Evolutionary conservation across 495 filamentous ascomycete genomes (phyloP).

Genomic region (Aspergillus carlsbadensis): DNA sequence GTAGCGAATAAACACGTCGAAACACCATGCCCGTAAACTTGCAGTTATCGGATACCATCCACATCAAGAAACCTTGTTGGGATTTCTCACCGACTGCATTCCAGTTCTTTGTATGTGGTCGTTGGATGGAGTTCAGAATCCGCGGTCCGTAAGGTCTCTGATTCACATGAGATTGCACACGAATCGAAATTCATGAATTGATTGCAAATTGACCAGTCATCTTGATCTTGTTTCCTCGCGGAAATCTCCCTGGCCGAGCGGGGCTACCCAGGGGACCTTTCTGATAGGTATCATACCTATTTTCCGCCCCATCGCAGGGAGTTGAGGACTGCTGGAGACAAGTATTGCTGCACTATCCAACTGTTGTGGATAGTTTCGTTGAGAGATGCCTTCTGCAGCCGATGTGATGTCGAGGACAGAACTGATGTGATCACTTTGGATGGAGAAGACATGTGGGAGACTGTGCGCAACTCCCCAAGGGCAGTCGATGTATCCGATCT

Average conservation of each 20-base stretch:
- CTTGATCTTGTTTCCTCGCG: not conserved
- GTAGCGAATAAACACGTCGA: not conserved
- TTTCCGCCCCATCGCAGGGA: not conserved
- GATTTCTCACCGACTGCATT: not conserved
- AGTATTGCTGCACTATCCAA: too few relatives aligned
- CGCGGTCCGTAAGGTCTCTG: not conserved
- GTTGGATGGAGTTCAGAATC: not conserved
- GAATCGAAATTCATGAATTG: not conserved
- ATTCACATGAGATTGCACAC: not conserved
- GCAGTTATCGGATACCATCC: not conserved
- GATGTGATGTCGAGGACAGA: not conserved
- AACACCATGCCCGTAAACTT: not conserved
- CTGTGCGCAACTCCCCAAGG: not conserved
- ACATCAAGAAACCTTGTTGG: not conserved
- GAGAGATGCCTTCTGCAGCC: too few relatives aligned
- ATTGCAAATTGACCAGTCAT: not conserved
- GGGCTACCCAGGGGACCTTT: not conserved
- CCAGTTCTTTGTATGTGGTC: not conserved
- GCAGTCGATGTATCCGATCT: not conserved
- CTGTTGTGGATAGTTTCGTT: too few relatives aligned
- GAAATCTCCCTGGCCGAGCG: not conserved
- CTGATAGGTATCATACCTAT: constrained; percentile 1
- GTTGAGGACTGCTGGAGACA: not conserved
- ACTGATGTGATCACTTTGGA: not conserved
- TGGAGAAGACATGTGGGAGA: not conserved